Evolutionary conservation across 139 green algal species (phyloP).

Genomic region (Pycnococcus provasolii): DNA sequence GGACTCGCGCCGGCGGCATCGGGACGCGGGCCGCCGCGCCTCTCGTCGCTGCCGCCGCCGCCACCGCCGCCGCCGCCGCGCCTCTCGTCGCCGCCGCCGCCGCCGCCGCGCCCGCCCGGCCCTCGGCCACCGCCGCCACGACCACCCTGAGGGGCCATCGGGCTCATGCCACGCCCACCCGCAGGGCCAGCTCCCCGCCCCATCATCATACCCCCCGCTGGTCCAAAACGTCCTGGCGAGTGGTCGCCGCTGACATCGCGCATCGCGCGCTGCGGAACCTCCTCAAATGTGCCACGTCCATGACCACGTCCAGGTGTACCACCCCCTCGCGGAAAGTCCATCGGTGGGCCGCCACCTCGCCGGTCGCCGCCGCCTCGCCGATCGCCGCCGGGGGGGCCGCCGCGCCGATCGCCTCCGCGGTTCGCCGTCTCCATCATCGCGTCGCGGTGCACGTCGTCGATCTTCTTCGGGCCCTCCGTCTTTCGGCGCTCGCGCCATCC

Average conservation of each 20-base stretch:
- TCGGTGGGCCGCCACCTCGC: conserved; percentile 1
- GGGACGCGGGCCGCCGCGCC: not conserved
- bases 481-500: conserved; percentile 37
- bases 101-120: no score
- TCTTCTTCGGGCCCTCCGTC: conserved; percentile 39
- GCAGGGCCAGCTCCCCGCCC: no score
- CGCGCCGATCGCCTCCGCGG: conserved; percentile 5
- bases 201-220: no score
- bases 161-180: no score
- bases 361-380: not conserved
- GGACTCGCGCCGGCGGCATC: conserved; percentile 1
- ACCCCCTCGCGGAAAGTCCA: conserved; percentile 10
- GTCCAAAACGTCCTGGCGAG: no score
- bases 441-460: conserved; percentile 38
- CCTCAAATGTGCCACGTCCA: not conserved
- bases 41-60: not conserved
- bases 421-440: conserved; percentile 24
- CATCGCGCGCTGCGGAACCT: not conserved
- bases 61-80: no score
- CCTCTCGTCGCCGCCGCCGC: no score
- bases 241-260: no score
- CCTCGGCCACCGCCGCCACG: no score
- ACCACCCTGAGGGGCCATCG: no score
- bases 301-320: not conserved
- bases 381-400: not conserved